Evolutionary conservation across 2,329 filamentous ascomycete genomes (phyloP).

Genomic region (Penicillium sp.): DNA sequence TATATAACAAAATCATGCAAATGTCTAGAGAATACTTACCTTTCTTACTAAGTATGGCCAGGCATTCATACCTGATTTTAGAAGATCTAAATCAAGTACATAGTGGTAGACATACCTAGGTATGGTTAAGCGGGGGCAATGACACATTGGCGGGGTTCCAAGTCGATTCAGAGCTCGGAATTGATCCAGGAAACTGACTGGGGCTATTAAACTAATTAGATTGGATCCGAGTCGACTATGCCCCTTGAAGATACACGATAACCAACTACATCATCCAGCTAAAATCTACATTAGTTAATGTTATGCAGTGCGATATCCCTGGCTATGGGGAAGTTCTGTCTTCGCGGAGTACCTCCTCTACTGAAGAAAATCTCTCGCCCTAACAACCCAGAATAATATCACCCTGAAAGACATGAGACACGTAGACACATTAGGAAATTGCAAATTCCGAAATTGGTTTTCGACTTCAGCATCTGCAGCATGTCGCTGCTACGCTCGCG

Average conservation of each 20-base stretch:
- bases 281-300: too few relatives aligned
- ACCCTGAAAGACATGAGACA: too few relatives aligned
- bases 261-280: too few relatives aligned
- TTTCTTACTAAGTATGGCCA: background rate
- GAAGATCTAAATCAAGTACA: background rate
- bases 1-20: background rate
- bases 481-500: too few relatives aligned
- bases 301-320: too few relatives aligned
- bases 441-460: too few relatives aligned
- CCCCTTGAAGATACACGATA: conserved; percentile 9
- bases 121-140: background rate
- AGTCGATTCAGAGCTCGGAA: background rate
- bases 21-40: background rate
- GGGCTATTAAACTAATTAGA: background rate
- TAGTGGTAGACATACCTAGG: background rate
- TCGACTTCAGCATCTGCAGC: too few relatives aligned
- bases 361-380: too few relatives aligned
- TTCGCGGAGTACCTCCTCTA: too few relatives aligned
- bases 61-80: background rate
- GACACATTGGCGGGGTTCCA: background rate
- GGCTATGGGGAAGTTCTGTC: too few relatives aligned
- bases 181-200: background rate
- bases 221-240: conserved; percentile 1
- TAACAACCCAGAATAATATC: too few relatives aligned
- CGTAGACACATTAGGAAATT: too few relatives aligned